A percentile compares a stretch with the other conserved stretches of the same genome.
Evolutionary conservation across 2,329 filamentous ascomycete genomes (phyloP).

Genomic region (Colletotrichum scovillei): DNA sequence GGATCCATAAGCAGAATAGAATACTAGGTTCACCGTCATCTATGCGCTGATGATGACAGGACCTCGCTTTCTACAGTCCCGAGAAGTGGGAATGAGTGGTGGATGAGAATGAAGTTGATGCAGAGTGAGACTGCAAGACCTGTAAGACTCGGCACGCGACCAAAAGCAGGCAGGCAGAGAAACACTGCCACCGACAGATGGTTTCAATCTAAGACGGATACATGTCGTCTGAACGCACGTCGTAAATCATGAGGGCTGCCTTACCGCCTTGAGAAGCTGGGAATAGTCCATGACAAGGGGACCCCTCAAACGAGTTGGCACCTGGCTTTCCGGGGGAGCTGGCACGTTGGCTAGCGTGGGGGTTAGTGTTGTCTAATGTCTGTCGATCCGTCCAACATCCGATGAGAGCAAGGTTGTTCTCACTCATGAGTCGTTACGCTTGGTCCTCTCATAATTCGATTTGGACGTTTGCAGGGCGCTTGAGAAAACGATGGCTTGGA

Average conservation of each 20-base stretch:
- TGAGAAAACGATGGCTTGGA: background rate
- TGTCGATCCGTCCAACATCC: conserved; percentile 10
- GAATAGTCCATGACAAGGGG: background rate
- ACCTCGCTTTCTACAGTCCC: background rate
- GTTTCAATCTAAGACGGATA: background rate
- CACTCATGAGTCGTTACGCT: background rate
- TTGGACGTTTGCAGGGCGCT: background rate
- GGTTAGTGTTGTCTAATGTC: conserved; percentile 2
- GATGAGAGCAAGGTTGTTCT: background rate
- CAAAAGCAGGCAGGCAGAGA: background rate
- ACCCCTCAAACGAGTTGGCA: background rate
- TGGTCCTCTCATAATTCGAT: background rate
- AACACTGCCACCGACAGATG: background rate
- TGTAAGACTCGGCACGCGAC: background rate
- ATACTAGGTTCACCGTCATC: background rate
- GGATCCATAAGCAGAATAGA: background rate
- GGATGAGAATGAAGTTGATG: background rate
- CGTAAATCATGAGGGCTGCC: background rate
- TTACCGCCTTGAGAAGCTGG: background rate
- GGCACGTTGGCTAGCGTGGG: conserved; percentile 17
- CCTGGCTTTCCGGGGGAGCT: background rate
- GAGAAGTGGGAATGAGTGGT: background rate
- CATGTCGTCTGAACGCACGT: background rate
- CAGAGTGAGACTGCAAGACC: background rate
- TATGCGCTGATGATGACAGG: conserved; percentile 8